A percentile compares a stretch with the other conserved stretches of the same genome.
Conservation (phyloP, 2,329 filamentous ascomycete genomes). For the Colletotrichum abscissum region DNA sequence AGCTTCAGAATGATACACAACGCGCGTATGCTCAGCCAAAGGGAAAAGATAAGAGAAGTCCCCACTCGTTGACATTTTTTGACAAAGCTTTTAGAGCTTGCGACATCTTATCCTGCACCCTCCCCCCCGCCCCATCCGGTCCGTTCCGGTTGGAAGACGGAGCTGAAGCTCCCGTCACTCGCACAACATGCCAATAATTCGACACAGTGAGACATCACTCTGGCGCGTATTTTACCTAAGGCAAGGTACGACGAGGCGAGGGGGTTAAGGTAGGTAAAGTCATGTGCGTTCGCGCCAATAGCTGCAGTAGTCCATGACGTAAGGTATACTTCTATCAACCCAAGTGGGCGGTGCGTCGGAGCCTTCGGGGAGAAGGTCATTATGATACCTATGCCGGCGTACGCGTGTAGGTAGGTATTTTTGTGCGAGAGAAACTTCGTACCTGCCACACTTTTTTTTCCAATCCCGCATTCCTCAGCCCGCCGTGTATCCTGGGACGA, state of each 20-base stretch:
- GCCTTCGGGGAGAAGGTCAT: conserved; percentile 5
- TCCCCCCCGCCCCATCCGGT: neutral
- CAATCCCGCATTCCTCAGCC: conserved; percentile 9
- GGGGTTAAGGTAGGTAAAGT: neutral
- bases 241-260: neutral
- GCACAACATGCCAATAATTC: neutral
- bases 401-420: neutral
- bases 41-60: neutral
- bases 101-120: neutral
- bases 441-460: neutral
- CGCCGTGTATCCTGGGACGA: conserved; percentile 18
- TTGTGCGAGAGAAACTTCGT: neutral
- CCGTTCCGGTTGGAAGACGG: neutral
- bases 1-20: neutral
- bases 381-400: neutral
- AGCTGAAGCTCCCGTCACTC: neutral
- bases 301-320: conserved; percentile 27
- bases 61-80: neutral
- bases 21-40: neutral
- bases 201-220: conserved; percentile 9
- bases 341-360: conserved; percentile 23
- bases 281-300: neutral
- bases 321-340: conserved; percentile 18
- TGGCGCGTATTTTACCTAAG: neutral
- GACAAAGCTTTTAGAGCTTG: neutral